These are phyloP conservation scores for Ceratocystis harringtonii DNA, from an alignment of 2,329 filamentous ascomycete species.

Conservation along the genomic window DNA sequence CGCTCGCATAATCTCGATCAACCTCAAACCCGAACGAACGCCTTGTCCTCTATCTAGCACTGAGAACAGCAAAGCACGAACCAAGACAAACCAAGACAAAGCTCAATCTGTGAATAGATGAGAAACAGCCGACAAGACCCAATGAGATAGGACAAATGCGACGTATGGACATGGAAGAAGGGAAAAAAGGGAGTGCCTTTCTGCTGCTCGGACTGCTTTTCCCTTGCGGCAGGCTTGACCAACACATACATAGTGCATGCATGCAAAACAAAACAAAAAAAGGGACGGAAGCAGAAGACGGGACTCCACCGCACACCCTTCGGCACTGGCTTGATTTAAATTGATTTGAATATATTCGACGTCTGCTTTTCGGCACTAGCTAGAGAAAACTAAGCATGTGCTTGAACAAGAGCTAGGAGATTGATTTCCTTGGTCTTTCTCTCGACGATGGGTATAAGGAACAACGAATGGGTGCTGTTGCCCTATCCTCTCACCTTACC, in stretches of 20 bases:
- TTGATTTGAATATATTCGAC: neutral
- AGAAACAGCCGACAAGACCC: neutral
- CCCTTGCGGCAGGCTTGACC: neutral
- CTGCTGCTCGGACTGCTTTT: neutral
- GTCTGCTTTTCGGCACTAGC: neutral
- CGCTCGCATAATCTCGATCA: neutral
- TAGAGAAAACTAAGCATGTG: neutral
- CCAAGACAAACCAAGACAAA: neutral
- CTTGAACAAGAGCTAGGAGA: no score
- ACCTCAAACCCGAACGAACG: neutral
- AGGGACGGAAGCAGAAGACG: neutral
- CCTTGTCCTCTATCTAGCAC: no score
- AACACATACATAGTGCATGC: conserved; percentile 1
- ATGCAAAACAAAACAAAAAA: neutral
- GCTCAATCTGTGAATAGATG: neutral
- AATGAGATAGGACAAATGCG: neutral
- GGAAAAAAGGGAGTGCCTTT: neutral
- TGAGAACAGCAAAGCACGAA: no score
- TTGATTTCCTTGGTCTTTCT: no score
- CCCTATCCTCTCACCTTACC: neutral
- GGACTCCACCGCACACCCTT: neutral
- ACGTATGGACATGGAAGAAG: neutral
- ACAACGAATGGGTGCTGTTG: no score
- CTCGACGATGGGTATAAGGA: no score
- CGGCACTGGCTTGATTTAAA: neutral